Evolutionary conservation across 2,329 filamentous ascomycete species (phyloP), one percentile per base, ranked within the genome.

Genomic region (Incumbomyces delicatus): DNA sequence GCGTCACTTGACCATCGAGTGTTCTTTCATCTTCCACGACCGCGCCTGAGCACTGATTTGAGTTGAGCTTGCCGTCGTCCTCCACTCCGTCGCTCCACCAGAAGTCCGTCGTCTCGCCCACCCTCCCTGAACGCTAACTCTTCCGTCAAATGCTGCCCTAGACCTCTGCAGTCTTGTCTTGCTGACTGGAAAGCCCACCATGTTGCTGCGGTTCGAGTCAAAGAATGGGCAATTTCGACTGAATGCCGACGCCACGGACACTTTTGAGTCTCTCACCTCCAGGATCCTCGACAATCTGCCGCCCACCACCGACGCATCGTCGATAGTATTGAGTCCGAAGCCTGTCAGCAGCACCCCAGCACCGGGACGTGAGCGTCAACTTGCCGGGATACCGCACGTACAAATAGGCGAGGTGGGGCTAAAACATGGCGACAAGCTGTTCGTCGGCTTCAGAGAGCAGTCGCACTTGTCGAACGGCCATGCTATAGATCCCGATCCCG

Each of bases 171-270:
- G 8, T 27, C 22, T 8, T 27, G 22, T 5, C 22, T 27, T 8
- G 22, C 22, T 27, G 22, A 27, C 22, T 27, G 8, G 22, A 27
- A 27, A 27, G 22, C 22, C 22, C 22, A 47, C 36, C 20, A 95
- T 95, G 80, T 75, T 95, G 61, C 73, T 95, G 47, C 80, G 89
- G 65, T 85, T 95, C 57, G 83, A 89, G 60, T 88, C 88, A 63
- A 87, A 86, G 54, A 88, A 95, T 70, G 92, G 92, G 70, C 92
- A 92, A 74, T 83, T 89, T 66, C 84, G 92, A 57, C 73, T 96
- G 59, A 85, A 75, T 43, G 78, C 94, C 56, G 81, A 89, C 57
- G 77, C 82, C 42, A 74, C 76, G 35, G 81, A 85, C 53, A 81
- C 81, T 0, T 95, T 96, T 63, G 62, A 72, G 16, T 69, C 75